Percentiles rank a stretch among this genome's conserved stretches.
These are phyloP conservation scores for Ascosphaera acerosa DNA, from an alignment of 2,329 filamentous ascomycete species.

Conservation along the genomic window DNA sequence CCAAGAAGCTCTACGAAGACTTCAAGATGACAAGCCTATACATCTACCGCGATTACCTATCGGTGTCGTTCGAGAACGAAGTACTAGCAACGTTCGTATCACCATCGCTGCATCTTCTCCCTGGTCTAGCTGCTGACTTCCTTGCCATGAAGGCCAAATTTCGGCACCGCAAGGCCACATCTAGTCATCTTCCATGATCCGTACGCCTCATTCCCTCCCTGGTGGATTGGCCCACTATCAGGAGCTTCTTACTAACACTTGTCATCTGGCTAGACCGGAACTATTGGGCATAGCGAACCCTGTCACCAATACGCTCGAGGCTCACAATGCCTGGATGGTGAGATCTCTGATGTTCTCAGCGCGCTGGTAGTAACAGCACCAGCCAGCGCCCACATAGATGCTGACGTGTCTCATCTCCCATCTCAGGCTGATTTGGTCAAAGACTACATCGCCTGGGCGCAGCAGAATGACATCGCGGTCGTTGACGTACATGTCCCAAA, in stretches of 20 bases:
- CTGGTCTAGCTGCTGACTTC: too few species aligned
- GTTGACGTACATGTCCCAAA: conserved; percentile 82
- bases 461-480: conserved; percentile 50
- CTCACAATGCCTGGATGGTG: conserved; percentile 77
- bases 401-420: conserved; percentile 8
- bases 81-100: conserved; percentile 46
- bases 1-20: conserved; percentile 41
- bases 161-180: conserved; percentile 40
- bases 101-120: too few species aligned
- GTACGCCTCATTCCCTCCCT: conserved; percentile 31
- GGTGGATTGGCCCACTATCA: too few species aligned
- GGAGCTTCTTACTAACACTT: not conserved
- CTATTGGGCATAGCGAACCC: conserved; percentile 40
- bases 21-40: conserved; percentile 58
- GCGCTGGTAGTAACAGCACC: too few species aligned
- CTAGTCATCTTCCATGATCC: conserved; percentile 81
- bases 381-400: too few species aligned
- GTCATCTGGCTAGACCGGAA: conserved; percentile 31
- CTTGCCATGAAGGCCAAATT: conserved; percentile 34
- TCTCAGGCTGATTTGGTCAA: conserved; percentile 54
- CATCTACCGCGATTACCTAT: conserved; percentile 47
- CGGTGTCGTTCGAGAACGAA: conserved; percentile 62
- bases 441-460: conserved; percentile 64
- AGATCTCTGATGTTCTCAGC: conserved; percentile 21
- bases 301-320: conserved; percentile 45